A percentile compares a stretch with the other conserved stretches of the same genome.
These are phyloP conservation scores for Dictyostelium purpureum DNA, from an alignment of 78 protist genomes.

Conservation along the genomic window DNA sequence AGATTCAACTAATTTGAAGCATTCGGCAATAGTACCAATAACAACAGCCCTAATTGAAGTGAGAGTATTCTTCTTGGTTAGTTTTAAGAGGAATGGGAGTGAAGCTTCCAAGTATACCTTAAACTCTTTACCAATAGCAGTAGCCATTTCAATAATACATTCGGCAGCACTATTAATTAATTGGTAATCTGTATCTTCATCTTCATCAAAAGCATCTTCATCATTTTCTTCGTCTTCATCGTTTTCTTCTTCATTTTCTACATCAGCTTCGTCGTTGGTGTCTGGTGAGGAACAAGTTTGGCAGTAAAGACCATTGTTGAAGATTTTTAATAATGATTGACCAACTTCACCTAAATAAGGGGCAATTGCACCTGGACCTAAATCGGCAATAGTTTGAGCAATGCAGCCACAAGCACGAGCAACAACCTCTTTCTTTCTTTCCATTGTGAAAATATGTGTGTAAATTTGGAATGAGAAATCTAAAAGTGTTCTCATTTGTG, in stretches of 20 bases:
- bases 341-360: slow-evolving; percentile 27
- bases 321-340: neutral
- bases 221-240: neutral
- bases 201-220: slow-evolving; percentile 31
- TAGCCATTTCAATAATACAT: slow-evolving; percentile 58
- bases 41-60: slow-evolving; percentile 35
- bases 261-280: slow-evolving; percentile 1
- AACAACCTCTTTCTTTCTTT: slow-evolving; percentile 17
- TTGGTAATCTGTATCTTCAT: slow-evolving; percentile 26
- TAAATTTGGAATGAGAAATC: slow-evolving; percentile 60
- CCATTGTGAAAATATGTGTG: neutral
- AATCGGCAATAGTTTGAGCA: neutral
- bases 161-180: slow-evolving; percentile 34
- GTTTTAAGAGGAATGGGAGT: slow-evolving; percentile 15
- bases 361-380: slow-evolving; percentile 57
- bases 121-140: slow-evolving; percentile 19
- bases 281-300: slow-evolving; percentile 21
- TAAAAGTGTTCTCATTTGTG: neutral
- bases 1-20: slow-evolving; percentile 8
- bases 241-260: neutral
- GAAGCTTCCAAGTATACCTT: slow-evolving; percentile 22
- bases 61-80: neutral
- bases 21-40: slow-evolving; percentile 61
- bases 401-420: slow-evolving; percentile 12
- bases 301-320: slow-evolving; percentile 24